These are phyloP conservation scores for Rheum nobile DNA, from an alignment of 148 eudicot species.

Conservation along the genomic window DNA sequence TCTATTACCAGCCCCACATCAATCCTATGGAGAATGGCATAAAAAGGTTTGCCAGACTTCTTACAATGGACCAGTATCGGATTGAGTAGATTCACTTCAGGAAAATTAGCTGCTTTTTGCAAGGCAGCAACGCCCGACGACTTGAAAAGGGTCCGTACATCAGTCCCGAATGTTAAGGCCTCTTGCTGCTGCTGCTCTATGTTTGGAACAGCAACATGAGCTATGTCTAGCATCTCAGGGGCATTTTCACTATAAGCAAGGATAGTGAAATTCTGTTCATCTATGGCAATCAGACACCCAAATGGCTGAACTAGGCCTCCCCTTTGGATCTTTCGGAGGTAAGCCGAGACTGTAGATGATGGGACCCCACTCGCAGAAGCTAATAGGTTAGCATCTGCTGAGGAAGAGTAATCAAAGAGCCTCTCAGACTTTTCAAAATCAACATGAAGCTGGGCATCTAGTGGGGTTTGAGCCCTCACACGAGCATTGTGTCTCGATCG, in stretches of 20 bases:
- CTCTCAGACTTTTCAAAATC: conserved; percentile 53
- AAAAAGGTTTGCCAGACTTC: conserved; percentile 57
- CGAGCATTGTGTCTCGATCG: conserved; percentile 38
- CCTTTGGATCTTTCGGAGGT: conserved; percentile 71
- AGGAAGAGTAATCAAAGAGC: conserved; percentile 55
- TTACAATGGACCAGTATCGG: conserved; percentile 62
- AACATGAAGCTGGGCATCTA: conserved; percentile 72
- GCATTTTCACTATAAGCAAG: conserved; percentile 84
- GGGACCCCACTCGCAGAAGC: conserved; percentile 45
- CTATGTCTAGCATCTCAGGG: conserved; percentile 65
- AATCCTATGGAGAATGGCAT: conserved; percentile 66
- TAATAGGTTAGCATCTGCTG: conserved; percentile 41
- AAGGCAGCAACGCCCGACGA: conserved; percentile 52
- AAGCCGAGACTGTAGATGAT: conserved; percentile 56
- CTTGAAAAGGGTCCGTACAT: conserved; percentile 50
- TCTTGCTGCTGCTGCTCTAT: conserved; percentile 52
- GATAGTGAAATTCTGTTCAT: conserved; percentile 39
- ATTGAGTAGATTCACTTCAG: conserved; percentile 61
- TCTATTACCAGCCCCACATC: conserved; percentile 77
- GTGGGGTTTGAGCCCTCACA: conserved; percentile 43
- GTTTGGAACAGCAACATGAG: conserved; percentile 59
- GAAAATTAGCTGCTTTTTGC: conserved; percentile 49
- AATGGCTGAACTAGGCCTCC: conserved; percentile 70
- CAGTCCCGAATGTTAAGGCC: conserved; percentile 53
- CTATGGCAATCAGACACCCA: conserved; percentile 75